Conservation (phyloP, 352 stramenopile species). For the Phytophthora pini region DNA sequence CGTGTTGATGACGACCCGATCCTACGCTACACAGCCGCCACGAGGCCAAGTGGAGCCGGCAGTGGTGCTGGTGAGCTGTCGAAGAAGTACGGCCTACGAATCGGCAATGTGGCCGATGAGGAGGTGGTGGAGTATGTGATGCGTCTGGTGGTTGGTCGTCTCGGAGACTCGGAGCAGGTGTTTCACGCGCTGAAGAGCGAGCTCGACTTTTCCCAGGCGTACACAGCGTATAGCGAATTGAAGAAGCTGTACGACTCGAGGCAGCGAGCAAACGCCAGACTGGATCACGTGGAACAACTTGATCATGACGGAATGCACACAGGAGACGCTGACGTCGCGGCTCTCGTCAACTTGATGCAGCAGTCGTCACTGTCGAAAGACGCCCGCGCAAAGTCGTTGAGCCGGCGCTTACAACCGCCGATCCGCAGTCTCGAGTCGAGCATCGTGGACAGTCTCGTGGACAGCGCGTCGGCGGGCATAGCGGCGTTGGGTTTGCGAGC, state of each 20-base stretch:
- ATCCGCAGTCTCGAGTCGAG: constrained; percentile 67
- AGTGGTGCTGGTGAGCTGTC: constrained; percentile 26
- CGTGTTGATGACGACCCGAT: constrained; percentile 70
- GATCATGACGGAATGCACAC: constrained; percentile 1
- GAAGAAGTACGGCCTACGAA: constrained; percentile 26
- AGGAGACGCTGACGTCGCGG: constrained; percentile 13
- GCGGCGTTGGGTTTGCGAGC: constrained; percentile 48
- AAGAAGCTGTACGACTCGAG: constrained; percentile 39
- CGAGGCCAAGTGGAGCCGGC: constrained; percentile 39
- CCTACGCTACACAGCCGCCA: constrained; percentile 66
- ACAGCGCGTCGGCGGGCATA: constrained; percentile 16
- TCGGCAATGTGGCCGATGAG: constrained; percentile 36
- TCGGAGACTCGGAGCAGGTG: constrained; percentile 40
- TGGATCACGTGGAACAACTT: constrained; percentile 21
- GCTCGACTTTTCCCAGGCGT: constrained; percentile 39
- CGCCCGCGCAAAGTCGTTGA: constrained; percentile 15
- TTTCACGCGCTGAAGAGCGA: constrained; percentile 46
- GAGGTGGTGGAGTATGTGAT: constrained; percentile 54
- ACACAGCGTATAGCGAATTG: constrained; percentile 47
- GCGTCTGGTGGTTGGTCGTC: constrained; percentile 40
- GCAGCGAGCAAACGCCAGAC: constrained; percentile 7
- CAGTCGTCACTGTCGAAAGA: constrained; percentile 19
- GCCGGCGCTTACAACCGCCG: constrained; percentile 48
- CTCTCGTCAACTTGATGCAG: constrained; percentile 32
- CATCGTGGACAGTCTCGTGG: constrained; percentile 31